These are phyloP conservation scores for Tetragonia tetragonoides DNA, from an alignment of 148 eudicot genomes.

Conservation along the genomic window DNA sequence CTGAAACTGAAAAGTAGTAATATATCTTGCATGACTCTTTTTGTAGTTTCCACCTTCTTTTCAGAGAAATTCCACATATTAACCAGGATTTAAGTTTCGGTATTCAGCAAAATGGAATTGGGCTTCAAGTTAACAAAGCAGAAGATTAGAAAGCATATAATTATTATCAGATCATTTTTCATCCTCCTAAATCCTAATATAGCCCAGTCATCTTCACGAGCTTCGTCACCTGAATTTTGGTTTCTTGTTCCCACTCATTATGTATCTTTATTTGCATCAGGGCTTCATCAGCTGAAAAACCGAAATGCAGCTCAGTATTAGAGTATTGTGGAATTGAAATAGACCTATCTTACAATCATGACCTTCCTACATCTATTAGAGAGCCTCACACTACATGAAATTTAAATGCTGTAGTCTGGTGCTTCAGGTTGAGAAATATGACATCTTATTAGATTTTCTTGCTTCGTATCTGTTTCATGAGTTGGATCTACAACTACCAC, in stretches of 20 bases:
- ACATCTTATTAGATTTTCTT: neutral
- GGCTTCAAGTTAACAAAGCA: too few species aligned
- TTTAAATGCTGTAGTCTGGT: neutral
- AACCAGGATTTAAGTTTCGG: neutral
- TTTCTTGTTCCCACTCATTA: neutral
- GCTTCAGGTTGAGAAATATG: neutral
- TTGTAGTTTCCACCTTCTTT: neutral
- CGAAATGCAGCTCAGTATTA: neutral
- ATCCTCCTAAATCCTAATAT: too few species aligned
- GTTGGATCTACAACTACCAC: neutral
- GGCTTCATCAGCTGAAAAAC: neutral
- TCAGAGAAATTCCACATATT: neutral
- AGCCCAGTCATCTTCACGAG: neutral
- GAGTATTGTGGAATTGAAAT: neutral
- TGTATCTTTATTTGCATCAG: neutral
- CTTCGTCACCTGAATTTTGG: neutral
- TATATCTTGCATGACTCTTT: neutral
- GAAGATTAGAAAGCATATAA: too few species aligned
- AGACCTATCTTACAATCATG: too few species aligned
- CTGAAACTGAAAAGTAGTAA: neutral
- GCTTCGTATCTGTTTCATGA: neutral
- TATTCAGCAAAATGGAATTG: too few species aligned
- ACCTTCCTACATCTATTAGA: too few species aligned
- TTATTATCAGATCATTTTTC: too few species aligned
- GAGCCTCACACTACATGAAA: too few species aligned